Evolutionary conservation across 768 basidiomycete species (phyloP), one percentile per base, ranked within the genome.

Genomic region (Chiua virens): DNA sequence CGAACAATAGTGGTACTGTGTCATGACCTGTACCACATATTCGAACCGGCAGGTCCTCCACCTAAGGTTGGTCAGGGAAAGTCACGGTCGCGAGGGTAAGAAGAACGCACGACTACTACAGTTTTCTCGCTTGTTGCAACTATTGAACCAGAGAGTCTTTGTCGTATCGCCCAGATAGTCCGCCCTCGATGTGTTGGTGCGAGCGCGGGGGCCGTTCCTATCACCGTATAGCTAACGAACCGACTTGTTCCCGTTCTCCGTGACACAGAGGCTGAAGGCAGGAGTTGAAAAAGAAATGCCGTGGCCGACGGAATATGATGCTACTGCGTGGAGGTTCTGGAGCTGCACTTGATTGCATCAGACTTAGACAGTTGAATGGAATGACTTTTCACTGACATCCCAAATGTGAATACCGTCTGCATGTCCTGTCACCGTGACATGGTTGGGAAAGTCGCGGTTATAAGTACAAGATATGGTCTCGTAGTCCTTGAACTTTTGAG

Each of bases 351-450:
- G 42, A 20, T 13, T 11, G 22, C 13, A 45, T 64, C 49, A 59
- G 57, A 51, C 30, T 25, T 35, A 42, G 13, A 39, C n/a, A 18
- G 27, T 45, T 34, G 47, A 27, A 40, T 18, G 10, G 27, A 17
- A 42, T 45, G 49, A 42, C 32, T 47, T 41, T 37, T 48, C 32
- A 74, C 78, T 59, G 62, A 90, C 89, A 65, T 91, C 85, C 51
- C 87, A 67, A 40, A 92, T 64, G 68, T 91, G 87, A 35, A 91
- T 72, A 27, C 89, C 89, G 49, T 92, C 87, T 55, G 77, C 79
- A 53, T 89, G 87, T 13, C 77, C 84, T 14, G 86, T 78, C 48
- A 88, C 75, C 1, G 86, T 86, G 37, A 79, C 83, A 73, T 78
- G 78, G 23, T 82, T 79, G 35, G 86, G 82, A 38, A 67, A 65